Base-by-base conservation (phyloP, 2,329 filamentous ascomycete species). In the Talaromyces amestolkiae region DNA sequence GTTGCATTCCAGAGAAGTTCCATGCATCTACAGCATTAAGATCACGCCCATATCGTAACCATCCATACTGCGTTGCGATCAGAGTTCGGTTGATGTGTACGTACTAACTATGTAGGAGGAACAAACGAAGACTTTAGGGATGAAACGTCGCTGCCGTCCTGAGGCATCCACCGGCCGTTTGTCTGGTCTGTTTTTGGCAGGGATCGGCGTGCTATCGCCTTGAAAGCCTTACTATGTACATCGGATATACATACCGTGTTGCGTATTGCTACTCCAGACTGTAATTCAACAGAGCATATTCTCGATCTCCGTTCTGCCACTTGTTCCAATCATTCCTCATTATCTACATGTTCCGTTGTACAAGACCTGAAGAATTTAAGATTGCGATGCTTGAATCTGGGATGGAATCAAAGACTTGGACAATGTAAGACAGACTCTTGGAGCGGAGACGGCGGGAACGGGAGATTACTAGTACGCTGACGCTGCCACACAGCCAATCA, bases 141-240 rank as follows among this genome's bases (percentile, higher is more conserved):
- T 45, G 56, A 59, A 59, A 59, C 56, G 56, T 45, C 56, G 56
- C 56, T 33, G 22, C 11, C 31, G n/a, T 19, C n/a, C 27, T 54
- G 19, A 41, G 51, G 54, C 31, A 39, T 58, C 31, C 31, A 54
- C 41, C n/a, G n/a, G 27, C 54, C 54, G 54, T 24, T 58, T 58
- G 35, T 39, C 54, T 24, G 22, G 33, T 39, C 47, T 51, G 1
- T 31, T 58, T 58, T 4, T 41, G 54, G 33, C n/a, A 58, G 54
- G 22, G 54, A 58, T 58, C 54, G 22, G 11, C 54, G 13, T 39
- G 56, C 35, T 43, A 10, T 13, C 24, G 33, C 41, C 27, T 22
- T 43, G 17, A 17, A 22, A n/a, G 11, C 17, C 24, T 31, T 31
- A 56, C 10, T 8, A 22, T 22, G 33, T 35, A 35, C 33, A 35